These are phyloP conservation scores for Helminthosporium solani DNA, from an alignment of 2,329 filamentous ascomycete genomes.

Conservation along the genomic window DNA sequence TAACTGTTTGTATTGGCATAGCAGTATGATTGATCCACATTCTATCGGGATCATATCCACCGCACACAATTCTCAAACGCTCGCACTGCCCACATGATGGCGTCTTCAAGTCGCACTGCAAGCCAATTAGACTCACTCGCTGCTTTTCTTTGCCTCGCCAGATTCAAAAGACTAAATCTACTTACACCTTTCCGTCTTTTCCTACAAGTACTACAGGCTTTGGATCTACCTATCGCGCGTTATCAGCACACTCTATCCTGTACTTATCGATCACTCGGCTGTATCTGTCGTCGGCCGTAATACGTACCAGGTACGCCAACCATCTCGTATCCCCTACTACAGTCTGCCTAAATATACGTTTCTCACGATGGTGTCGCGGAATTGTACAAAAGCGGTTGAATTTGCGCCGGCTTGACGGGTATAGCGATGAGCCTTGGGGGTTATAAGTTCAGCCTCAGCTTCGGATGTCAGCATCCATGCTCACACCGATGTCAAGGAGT, in stretches of 20 bases:
- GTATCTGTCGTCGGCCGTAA: neutral
- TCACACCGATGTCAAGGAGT: too few species aligned
- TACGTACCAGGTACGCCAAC: slow-evolving; percentile 9
- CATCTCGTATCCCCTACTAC: slow-evolving; percentile 2
- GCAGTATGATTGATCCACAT: slow-evolving; percentile 55
- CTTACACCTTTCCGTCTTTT: slow-evolving; percentile 59
- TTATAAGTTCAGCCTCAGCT: too few species aligned
- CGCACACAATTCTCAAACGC: slow-evolving; percentile 59
- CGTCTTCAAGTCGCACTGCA: slow-evolving; percentile 4
- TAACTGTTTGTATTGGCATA: neutral
- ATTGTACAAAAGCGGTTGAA: neutral
- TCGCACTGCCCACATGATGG: slow-evolving; percentile 63
- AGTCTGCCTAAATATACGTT: neutral
- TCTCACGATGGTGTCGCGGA: neutral
- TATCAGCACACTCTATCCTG: neutral
- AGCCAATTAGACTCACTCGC: neutral
- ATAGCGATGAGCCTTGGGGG: too few species aligned
- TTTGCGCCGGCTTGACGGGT: neutral
- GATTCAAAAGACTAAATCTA: slow-evolving; percentile 1
- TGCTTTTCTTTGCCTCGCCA: neutral
- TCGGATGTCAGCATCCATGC: too few species aligned
- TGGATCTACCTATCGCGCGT: slow-evolving; percentile 31
- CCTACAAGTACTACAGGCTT: slow-evolving; percentile 35
- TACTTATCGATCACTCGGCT: neutral
- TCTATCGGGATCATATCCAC: slow-evolving; percentile 63